Evolutionary conservation across 1,139 yeast species (phyloP).

Genomic region (Candida frijolesensis): DNA sequence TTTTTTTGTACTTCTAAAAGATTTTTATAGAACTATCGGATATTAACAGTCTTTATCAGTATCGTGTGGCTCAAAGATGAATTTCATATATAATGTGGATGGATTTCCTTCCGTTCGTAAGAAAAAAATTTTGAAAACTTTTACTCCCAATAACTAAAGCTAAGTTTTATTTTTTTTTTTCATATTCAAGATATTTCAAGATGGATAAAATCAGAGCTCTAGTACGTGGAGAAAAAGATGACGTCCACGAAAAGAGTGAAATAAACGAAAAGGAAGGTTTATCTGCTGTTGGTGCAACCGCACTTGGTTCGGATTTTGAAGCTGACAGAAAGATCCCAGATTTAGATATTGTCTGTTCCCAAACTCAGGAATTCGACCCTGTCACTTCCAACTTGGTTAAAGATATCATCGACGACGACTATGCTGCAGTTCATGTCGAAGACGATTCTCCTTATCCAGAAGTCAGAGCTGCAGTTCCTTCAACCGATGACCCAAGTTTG

Average conservation of each 20-base stretch:
- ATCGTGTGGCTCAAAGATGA: neutral
- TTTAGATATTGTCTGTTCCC: conserved; percentile 27
- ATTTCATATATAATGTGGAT: neutral
- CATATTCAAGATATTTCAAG: neutral
- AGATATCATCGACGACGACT: conserved; percentile 38
- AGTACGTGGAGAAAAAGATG: conserved; percentile 14
- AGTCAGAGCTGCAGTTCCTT: conserved; percentile 70
- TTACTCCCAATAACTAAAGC: neutral
- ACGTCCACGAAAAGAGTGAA: neutral
- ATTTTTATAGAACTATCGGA: neutral
- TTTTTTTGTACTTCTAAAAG: neutral
- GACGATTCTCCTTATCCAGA: conserved; percentile 70
- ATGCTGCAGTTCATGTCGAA: conserved; percentile 44
- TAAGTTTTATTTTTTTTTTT: neutral
- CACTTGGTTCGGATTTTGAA: conserved; percentile 21
- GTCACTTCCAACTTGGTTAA: conserved; percentile 31
- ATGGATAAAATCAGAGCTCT: conserved; percentile 24
- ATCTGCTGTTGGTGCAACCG: neutral
- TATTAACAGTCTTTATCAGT: neutral
- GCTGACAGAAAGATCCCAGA: conserved; percentile 22
- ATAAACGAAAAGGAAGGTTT: conserved; percentile 4
- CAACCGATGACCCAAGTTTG: conserved; percentile 54
- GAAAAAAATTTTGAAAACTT: neutral
- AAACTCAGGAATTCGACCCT: conserved; percentile 40
- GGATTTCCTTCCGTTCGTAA: neutral